Base-by-base conservation (phyloP, 1,284 basidiomycete species). In the Sporisorium reilianum region DNA sequence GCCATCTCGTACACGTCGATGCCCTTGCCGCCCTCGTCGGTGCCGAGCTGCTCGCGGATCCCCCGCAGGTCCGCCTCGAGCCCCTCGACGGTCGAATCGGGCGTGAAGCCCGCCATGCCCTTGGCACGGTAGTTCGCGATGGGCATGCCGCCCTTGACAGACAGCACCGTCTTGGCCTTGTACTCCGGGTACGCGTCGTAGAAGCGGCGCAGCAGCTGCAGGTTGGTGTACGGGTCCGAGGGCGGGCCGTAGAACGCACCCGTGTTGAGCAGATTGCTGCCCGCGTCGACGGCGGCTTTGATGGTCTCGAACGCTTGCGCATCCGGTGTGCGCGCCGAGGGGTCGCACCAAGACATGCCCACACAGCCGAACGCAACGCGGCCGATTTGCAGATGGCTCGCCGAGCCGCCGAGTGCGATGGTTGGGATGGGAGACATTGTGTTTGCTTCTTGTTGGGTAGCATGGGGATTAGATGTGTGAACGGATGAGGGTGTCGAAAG, bases 291-390 rank as follows among this genome's bases (percentile, higher is more conserved):
- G 3, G 90, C 88, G 41, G 68, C 40, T 79, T 89, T 90, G 86
- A 92, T 90, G 6, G 89, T 86, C 40, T 87, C 88, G 65, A 91
- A 91, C 11, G 88, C 88, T 20, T 88, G 85, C 55, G 89, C 88
- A 48, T 91, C 89, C 0, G 88, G 81, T 3, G 87, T 63, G n/a
- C 18, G 11, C 2, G 56, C 30, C 11, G 20, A 12, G 22, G 67
- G 64, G 18, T 77, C 67, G 48, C 51, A 52, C 80, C 79, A 81
- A 12, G 77, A 66, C 63, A 82, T 60, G 30, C 73, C 65, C 79
- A 82, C 77, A 18, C 72, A 66, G 20, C 80, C 80, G 22, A 75
- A 75, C 3, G 79, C 80, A 14, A 81, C 50, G n/a, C 66, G 67
- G 7, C 78, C 80, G 40, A 81, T 44, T 1, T 63, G 5, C 32